phyloP scores from a whole-genome alignment of 148 eudicot genomes.

The Nepenthes mirabilis region DNA sequence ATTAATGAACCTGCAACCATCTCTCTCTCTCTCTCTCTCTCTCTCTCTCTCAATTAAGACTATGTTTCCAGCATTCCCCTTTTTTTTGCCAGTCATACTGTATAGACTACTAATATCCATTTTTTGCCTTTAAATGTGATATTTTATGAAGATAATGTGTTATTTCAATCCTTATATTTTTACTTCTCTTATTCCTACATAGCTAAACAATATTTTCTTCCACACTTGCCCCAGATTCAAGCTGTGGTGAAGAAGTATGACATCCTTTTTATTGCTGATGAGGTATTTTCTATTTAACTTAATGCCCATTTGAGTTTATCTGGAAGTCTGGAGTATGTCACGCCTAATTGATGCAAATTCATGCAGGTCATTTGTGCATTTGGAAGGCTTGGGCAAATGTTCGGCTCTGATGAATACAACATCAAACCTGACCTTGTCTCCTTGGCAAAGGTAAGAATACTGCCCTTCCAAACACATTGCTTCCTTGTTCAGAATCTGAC shows the following conservation, averaged over 20 bases:
- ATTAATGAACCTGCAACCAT: no score
- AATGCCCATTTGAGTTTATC: neutral
- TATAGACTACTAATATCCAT: no score
- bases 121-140: no score
- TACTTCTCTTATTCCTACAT: neutral
- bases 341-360: neutral
- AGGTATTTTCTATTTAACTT: constrained; percentile 32
- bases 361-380: constrained; percentile 86
- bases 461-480: constrained; percentile 1
- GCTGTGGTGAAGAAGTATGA: constrained; percentile 84
- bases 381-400: constrained; percentile 97
- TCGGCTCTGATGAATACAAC: constrained; percentile 83
- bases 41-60: no score
- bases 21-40: no score
- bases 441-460: constrained; percentile 58
- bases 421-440: constrained; percentile 95
- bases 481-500: constrained; percentile 2
- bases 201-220: neutral
- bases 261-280: constrained; percentile 91
- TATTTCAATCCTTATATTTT: neutral
- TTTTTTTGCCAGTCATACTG: no score
- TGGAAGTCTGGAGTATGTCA: neutral
- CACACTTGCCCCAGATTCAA: constrained; percentile 55
- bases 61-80: no score
- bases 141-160: neutral